Percentiles rank a stretch among this genome's conserved stretches.
Evolutionary conservation across 2,329 filamentous ascomycete species (phyloP).

Genomic region (Venturia asperata): DNA sequence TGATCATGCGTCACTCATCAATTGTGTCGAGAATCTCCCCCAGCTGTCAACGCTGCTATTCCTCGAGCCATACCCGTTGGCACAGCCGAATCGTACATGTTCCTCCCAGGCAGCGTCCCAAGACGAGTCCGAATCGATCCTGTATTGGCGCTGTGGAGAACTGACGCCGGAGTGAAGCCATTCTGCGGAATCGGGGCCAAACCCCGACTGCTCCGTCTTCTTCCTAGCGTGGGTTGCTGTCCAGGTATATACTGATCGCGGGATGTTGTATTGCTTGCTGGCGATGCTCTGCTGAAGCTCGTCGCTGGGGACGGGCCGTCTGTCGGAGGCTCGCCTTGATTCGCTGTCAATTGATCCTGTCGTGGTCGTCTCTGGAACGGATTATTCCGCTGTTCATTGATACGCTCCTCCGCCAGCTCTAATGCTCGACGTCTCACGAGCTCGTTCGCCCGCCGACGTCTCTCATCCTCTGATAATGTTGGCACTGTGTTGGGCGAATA

Average conservation of each 20-base stretch:
- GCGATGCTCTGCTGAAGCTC: neutral
- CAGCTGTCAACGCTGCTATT: slow-evolving; percentile 13
- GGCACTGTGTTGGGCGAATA: neutral
- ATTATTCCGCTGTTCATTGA: slow-evolving; percentile 1
- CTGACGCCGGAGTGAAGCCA: neutral
- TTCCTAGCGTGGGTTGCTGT: neutral
- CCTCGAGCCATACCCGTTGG: slow-evolving; percentile 12
- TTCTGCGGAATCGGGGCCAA: neutral
- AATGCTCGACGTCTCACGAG: slow-evolving; percentile 18
- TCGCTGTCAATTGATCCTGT: neutral
- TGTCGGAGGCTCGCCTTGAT: neutral
- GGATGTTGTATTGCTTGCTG: neutral
- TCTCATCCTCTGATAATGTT: slow-evolving; percentile 20
- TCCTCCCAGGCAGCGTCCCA: neutral
- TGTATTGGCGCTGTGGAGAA: neutral
- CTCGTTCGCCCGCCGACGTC: slow-evolving; percentile 17
- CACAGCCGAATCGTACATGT: neutral
- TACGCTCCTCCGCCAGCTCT: slow-evolving; percentile 17
- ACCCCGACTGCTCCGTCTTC: neutral
- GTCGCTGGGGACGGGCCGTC: neutral
- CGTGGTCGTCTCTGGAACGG: slow-evolving; percentile 1
- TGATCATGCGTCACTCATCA: neutral
- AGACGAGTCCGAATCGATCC: neutral
- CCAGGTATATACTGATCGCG: neutral
- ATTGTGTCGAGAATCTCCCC: slow-evolving; percentile 15